Evolutionary conservation across 371 early-diverging fungal genomes (phyloP), one percentile per base, ranked within the genome.

Genomic region (Mucor circinelloides): DNA sequence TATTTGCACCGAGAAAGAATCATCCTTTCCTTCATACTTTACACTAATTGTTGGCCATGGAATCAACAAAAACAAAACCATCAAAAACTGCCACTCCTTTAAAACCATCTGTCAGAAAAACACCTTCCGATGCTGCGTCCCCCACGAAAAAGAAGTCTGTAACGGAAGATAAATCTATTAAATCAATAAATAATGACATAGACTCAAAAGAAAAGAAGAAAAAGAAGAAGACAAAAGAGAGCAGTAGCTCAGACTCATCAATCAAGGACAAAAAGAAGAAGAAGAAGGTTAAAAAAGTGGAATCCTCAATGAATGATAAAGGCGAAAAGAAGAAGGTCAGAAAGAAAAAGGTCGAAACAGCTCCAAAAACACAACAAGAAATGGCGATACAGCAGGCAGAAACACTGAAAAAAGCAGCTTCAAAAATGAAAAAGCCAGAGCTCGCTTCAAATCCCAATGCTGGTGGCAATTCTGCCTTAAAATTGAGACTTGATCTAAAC

Each of bases 401-500:
- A 23, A 52, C 63, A 28, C 42, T 67, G 36, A 50, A 30, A 38
- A 21, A 62, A 2, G 55, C 60, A 38, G 17, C 64, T 5, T 31
- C 57, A 34, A 52, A 48, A 23, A 44, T 64, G 28, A 58, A 19
- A 21, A n/a, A 46, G 9, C 70, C 72, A 48, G 60, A 64, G 38
- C 31, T 70, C 1, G 71, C 62, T 4, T 50, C 42, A 4, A 30
- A 64, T 36, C 61, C 61, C 17, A 55, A 59, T 6, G 65, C 50
- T 21, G 57, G 54, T 21, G 52, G 59, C 8, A 59, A 42, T 17
- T 44, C 34, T 34, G 65, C 68, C 0, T 48, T 68, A 9, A 36
- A 62, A 23, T 36, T 73, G 21, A 50, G 73, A 44, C 73, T 73
- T 23, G 73, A 73, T 27, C 52, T 73, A 1, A 73, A 73, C 30